Conservation (phyloP, 306 rosid species). For the Trifolium pratense region DNA sequence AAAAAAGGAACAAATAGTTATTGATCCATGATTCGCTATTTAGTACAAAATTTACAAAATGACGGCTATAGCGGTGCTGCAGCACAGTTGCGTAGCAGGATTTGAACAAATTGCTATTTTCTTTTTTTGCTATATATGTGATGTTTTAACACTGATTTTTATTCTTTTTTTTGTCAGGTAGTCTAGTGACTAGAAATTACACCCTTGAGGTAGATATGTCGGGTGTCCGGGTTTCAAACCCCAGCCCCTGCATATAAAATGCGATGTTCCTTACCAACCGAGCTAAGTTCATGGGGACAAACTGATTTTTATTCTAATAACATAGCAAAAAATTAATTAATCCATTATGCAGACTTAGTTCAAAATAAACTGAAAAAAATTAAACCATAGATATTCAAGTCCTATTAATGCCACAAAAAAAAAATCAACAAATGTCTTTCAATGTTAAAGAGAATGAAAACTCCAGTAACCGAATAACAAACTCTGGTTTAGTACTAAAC, state of each 20-base stretch:
- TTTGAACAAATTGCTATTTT: not conserved
- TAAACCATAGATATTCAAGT: slow-evolving; percentile 7
- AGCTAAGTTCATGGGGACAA: too few species aligned
- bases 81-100: not conserved
- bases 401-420: not conserved
- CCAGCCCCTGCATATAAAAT: too few species aligned
- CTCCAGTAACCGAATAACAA: not conserved
- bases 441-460: not conserved
- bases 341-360: not conserved
- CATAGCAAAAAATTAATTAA: not conserved
- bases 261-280: too few species aligned
- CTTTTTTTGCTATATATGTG: too few species aligned
- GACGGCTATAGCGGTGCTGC: not conserved
- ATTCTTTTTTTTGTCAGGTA: too few species aligned
- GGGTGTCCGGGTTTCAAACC: too few species aligned
- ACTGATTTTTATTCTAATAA: not conserved
- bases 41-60: not conserved
- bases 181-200: too few species aligned
- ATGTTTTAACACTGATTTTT: not conserved
- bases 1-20: not conserved
- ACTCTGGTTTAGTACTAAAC: not conserved
- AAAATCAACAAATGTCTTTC: slow-evolving; percentile 17
- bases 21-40: not conserved
- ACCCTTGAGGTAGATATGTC: too few species aligned
- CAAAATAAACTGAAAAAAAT: slow-evolving; percentile 33